Base-by-base conservation (phyloP, 2,329 filamentous ascomycete species). In the Didymosphaeria variabile region DNA sequence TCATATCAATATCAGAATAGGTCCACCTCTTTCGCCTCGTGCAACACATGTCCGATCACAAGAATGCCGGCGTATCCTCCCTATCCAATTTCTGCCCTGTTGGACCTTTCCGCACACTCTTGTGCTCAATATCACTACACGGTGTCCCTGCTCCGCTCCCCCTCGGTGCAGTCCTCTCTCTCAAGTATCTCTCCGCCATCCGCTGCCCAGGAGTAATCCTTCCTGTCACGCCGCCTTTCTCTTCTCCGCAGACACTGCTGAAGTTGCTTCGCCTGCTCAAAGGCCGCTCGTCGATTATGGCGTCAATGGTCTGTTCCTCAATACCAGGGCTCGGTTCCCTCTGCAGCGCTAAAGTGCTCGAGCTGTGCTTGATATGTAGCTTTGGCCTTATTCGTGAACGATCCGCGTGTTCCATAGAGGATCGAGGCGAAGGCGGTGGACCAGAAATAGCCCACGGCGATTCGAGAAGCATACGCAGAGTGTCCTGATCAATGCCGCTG, bases 141-240 rank as follows among this genome's bases (percentile, higher is more conserved):
- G 50, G 49, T 15, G 26, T 51, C 8, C 55, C 59, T n/a, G 38
- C 60, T 2, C 55, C 64, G 31, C 55, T 52, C 8, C 57, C 62
- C 55, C 65, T 63, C 52, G 56, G 58, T 12, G 44, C 52, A 29
- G 51, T 67, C 46, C 71, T 59, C 58, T 71, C 67, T n/a, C 61
- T 65, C 29, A 77, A 45, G 42, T 74, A 78, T 9, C 62, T 63
- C 32, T 77, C 72, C 3, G 69, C 75, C 68, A 78, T 66, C 23
- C 70, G 63, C 44, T 75, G 74, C 10, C 74, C 74, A 1, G 72
- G 74, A 5, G 75, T 76, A 12, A 57, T 56, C 26, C 67, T 69
- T 8, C 66, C 69, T 10, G 58, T 63, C 21, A 58, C 32, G 17
- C 29, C 57, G n/a, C 54, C 34, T 49, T 13, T 42, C 29, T 58